Conservation (phyloP, 1,139 yeast species). For the Arxiozyma slooffiae region DNA sequence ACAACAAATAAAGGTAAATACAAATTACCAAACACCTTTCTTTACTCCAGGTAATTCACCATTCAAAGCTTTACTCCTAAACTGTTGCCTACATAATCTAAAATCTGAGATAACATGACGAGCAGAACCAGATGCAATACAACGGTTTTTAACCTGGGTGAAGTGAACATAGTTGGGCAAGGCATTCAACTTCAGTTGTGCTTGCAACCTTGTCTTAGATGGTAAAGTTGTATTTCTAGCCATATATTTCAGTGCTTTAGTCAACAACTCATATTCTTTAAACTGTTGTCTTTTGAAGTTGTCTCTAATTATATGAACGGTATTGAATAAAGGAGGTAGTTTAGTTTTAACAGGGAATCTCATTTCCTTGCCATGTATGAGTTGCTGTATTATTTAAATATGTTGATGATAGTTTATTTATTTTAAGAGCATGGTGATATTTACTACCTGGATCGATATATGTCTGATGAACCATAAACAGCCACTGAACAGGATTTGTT, state of each 20-base stretch:
- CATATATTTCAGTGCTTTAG: constrained; percentile 78
- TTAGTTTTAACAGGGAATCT: constrained; percentile 43
- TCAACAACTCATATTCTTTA: constrained; percentile 79
- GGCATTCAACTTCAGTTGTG: constrained; percentile 79
- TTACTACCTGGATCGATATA: no score
- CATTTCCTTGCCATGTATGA: neutral
- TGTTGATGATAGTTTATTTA: no score
- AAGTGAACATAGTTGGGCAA: constrained; percentile 86
- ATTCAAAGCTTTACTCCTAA: constrained; percentile 78
- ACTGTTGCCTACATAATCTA: constrained; percentile 81
- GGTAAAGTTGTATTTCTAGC: constrained; percentile 88
- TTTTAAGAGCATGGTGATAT: no score
- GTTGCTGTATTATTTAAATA: neutral
- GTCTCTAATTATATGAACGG: constrained; percentile 76
- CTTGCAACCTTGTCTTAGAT: constrained; percentile 77
- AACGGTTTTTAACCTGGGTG: constrained; percentile 73
- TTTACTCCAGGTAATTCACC: constrained; percentile 91
- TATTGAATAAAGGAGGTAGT: constrained; percentile 40
- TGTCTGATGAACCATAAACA: no score
- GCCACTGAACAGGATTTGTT: no score
- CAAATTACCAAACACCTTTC: constrained; percentile 71
- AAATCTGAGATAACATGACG: constrained; percentile 75
- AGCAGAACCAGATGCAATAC: constrained; percentile 83
- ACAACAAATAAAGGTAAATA: neutral
- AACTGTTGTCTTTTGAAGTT: constrained; percentile 81